A percentile compares a stretch with the other conserved stretches of the same genome.
phyloP scores from a whole-genome alignment of 305 asterid genomes.

The Plantago coronopus region DNA sequence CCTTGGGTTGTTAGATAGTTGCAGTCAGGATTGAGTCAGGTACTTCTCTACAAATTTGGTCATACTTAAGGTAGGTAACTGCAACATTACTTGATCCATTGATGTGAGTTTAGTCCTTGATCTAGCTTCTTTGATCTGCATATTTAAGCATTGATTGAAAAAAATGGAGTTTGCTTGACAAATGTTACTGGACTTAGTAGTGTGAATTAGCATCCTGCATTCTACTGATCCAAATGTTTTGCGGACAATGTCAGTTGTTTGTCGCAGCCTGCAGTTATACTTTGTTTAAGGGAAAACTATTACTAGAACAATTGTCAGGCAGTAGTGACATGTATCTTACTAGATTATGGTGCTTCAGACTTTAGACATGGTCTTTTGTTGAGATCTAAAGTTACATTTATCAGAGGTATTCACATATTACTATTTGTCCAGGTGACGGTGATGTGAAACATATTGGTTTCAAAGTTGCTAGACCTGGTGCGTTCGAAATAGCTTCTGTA shows the following conservation, averaged over 20 bases:
- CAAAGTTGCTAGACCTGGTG: constrained; percentile 58
- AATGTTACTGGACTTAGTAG: not conserved
- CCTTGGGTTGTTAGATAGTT: not conserved
- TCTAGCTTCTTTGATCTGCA: not conserved
- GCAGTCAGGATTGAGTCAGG: not conserved
- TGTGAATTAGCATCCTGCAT: too few species aligned
- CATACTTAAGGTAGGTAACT: not conserved
- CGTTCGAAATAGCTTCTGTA: constrained; percentile 67
- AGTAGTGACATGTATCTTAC: too few species aligned
- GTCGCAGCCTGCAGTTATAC: not conserved
- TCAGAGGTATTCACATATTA: constrained; percentile 6
- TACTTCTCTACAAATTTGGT: not conserved
- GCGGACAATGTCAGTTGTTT: not conserved
- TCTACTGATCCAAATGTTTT: too few species aligned
- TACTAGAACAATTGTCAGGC: not conserved
- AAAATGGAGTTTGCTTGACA: not conserved
- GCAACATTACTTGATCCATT: not conserved
- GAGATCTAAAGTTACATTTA: not conserved
- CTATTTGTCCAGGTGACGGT: constrained; percentile 58
- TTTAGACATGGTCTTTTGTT: not conserved
- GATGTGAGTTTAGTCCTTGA: not conserved
- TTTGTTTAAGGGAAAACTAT: not conserved
- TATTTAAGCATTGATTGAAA: not conserved
- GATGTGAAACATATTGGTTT: constrained; percentile 76
- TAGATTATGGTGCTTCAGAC: too few species aligned